phyloP scores from a whole-genome alignment of 371 early-diverging fungal genomes.

The Synchytrium microbalum region DNA sequence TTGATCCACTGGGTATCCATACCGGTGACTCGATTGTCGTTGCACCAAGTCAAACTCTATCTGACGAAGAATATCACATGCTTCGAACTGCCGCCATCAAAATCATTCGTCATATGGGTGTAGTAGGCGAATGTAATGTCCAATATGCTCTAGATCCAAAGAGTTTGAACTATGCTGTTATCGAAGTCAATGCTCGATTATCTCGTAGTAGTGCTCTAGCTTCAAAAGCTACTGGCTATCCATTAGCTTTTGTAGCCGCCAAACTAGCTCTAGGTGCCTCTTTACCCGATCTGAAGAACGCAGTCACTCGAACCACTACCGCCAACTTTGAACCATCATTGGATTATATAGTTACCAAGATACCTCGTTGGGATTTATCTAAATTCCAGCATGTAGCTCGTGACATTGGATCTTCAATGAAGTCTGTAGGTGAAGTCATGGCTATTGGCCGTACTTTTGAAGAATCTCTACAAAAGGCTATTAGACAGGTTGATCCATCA shows the following conservation, averaged over 20 bases:
- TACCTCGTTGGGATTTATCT: constrained; percentile 91
- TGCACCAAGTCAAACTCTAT: constrained; percentile 88
- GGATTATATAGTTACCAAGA: constrained; percentile 90
- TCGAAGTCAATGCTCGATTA: constrained; percentile 94
- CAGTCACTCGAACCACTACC: constrained; percentile 82
- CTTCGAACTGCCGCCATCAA: constrained; percentile 89
- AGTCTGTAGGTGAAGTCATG: constrained; percentile 96
- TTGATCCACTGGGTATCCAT: constrained; percentile 88
- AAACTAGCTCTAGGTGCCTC: constrained; percentile 82
- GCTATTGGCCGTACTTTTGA: constrained; percentile 93
- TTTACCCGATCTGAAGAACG: constrained; percentile 76
- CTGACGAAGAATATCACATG: constrained; percentile 91
- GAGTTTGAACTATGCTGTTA: constrained; percentile 78
- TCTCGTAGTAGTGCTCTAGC: constrained; percentile 77
- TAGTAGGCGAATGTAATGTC: constrained; percentile 96
- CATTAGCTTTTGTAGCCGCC: constrained; percentile 91
- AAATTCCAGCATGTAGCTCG: constrained; percentile 84
- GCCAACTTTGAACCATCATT: constrained; percentile 94
- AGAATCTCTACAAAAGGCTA: constrained; percentile 81
- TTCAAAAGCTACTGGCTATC: constrained; percentile 93
- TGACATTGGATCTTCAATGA: constrained; percentile 80
- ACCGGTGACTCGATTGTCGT: constrained; percentile 96
- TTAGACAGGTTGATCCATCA: constrained; percentile 39
- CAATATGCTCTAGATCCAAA: constrained; percentile 90
- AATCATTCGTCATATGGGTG: constrained; percentile 87